Conservation (phyloP, 108 stramenopile species). For the Fragilaria crotonensis region DNA sequence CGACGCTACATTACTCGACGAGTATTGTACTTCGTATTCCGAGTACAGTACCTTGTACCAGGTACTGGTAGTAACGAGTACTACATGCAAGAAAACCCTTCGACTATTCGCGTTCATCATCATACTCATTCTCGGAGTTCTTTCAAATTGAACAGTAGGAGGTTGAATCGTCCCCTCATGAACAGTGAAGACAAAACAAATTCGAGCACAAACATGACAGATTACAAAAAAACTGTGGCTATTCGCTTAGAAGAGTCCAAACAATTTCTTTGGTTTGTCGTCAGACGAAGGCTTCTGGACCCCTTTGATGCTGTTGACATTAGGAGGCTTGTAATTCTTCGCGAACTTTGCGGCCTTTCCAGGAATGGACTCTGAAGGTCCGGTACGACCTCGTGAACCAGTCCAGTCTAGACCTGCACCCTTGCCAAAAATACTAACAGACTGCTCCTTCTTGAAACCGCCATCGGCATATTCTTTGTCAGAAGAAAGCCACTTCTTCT, state of each 20-base stretch:
- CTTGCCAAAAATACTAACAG: conserved; percentile 57
- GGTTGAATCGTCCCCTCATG: too few relatives aligned
- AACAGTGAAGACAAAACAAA: too few relatives aligned
- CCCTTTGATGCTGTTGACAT: conserved; percentile 41
- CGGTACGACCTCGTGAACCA: conserved; percentile 25
- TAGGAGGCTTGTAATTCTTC: conserved; percentile 81
- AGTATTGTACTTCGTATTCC: too few relatives aligned
- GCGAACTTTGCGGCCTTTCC: conserved; percentile 44
- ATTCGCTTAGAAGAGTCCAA: conserved; percentile 44
- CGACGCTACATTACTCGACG: too few relatives aligned
- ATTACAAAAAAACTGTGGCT: too few relatives aligned
- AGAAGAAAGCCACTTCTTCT: conserved; percentile 42
- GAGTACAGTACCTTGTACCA: too few relatives aligned
- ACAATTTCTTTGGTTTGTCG: conserved; percentile 34
- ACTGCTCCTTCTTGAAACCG: conserved; percentile 75
- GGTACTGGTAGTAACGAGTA: too few relatives aligned
- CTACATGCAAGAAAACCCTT: too few relatives aligned
- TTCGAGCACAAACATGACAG: too few relatives aligned
- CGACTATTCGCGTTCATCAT: too few relatives aligned
- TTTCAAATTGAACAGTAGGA: too few relatives aligned
- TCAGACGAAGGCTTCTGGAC: neutral
- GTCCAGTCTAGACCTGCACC: conserved; percentile 82
- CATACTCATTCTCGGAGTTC: too few relatives aligned
- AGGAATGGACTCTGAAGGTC: conserved; percentile 28
- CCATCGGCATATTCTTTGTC: conserved; percentile 71